Base-by-base conservation (phyloP, 2,329 filamentous ascomycete genomes). In the Aspergillus sp. region DNA sequence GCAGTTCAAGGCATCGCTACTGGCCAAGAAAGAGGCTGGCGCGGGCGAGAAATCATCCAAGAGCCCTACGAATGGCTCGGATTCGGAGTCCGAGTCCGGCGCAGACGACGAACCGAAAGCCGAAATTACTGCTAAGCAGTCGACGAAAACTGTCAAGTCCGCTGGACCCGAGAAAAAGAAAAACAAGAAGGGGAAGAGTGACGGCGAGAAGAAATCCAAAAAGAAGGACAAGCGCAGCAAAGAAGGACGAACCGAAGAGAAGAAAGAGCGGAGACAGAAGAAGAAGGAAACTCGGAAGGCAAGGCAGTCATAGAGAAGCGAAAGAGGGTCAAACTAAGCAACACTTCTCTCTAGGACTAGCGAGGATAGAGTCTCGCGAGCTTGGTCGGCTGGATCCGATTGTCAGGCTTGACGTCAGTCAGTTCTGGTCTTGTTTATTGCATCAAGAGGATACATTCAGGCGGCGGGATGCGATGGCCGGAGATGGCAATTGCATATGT, bases 1-100 rank as follows among this genome's bases (percentile, higher is more conserved):
- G 14, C 76, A 81, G 56, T 71, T 80, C 32, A 83, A 79, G 62
- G 80, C 81, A 26, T 72, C 75, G 12, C 69, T 78, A 56, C 52
- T 80, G 12, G 75, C 78, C 14, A 78, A 76, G 36, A 78, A 76
- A 57, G 66, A 67, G 18, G 57, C n/a, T 14, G 70, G 70, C 49
- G 63, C 69, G 46, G 64, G 67, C 20, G 63, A 68, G 31, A 60
- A 66, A 12, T 58, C 67, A 2, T 64, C 65, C 14, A 59, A 62
- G 18, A 56, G 62, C 16, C 58, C 65, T 22, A 58, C 64, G 4
- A 65, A 63, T 16, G 64, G 65, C 36, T 63, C 63, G 49, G 54
- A 67, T 20, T 63, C 66, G 9, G 63, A 67, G 31, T 63, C 63
- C 46, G 53, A 67, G 18, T 63, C 66, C 11, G 54, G 56, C 9